Base-by-base conservation (phyloP, 257 asterid genomes). In the Mentha longifolia region DNA sequence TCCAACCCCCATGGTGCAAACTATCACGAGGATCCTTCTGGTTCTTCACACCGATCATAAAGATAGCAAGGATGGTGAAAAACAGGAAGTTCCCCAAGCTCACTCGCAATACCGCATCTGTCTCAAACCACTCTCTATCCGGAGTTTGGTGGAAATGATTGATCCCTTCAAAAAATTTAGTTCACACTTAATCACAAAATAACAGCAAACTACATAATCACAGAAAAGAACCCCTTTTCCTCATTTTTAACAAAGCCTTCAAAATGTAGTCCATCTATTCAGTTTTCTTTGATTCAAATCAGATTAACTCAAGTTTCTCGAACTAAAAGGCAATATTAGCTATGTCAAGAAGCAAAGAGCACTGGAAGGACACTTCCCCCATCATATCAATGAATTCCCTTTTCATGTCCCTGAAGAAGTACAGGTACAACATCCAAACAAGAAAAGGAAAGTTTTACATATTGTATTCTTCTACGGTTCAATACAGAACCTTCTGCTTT, bases 1-100 rank as follows among this genome's bases (percentile, higher is more conserved):
- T 90, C 98, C 98, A 92, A 58, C 96, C 97, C 5, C 97, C 96
- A 79, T 92, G 98, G 85, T 92, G 98, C 85, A 92, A 9, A 67
- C 69, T 67, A 73, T 90, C 97, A 61, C 98, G 98, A 33, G 97
- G 98, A 74, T 92, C 98, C 83, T 80, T 91, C 82, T 90, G 98
- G 79, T 74, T 88, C 83, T 88, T 92, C 39, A 92, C 87, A 61
- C 98, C 98, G 69, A 87, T 78, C 98, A 92, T 92, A 61, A 92
- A 76, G 71, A 85, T 61, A 57, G 98, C 90, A 64, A 92, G 81
- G 68, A 87, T 80, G 2, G 98, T 90, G 87, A 92, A 92, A 73
- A 92, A 92, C 16, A 90, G 79, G 83, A 90, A 92, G 87, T 92
- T 92, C 37, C 98, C 98, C 80, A 92, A 85, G 87, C 98, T 92